Evolutionary conservation across 1,139 yeast genomes (phyloP), one percentile per base, ranked within the genome.

Genomic region (Geotrichum carabidarum): DNA sequence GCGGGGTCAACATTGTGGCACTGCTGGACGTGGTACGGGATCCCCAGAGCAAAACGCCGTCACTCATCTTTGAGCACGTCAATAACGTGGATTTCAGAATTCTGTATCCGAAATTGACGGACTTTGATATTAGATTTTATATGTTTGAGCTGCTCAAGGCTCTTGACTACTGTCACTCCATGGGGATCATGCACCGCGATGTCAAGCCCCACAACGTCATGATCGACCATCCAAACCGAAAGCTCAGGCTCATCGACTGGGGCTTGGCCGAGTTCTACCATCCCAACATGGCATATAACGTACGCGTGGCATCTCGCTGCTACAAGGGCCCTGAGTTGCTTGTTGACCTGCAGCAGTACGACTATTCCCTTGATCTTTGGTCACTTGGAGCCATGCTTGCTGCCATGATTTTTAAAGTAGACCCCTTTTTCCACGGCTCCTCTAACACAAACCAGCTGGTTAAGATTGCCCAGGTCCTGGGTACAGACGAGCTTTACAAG

Each of bases 141-240:
- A 90, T 93, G 81, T 83, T 78, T 63, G 96, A 93, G 73, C 78
- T 94, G 60, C 78, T 94, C 63, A 84, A 81, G 64, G 99, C 99
- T 0, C 78, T 94, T 59, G 97, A 94, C 71, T 94, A 81, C 70
- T 86, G 94, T 48, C 99, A 94, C 72, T 88, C 96, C 6, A 89
- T 88, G 89, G 99, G 99, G 43, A 91, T 94, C 60, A 94, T 94
- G 88, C 99, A 94, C 72, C 78, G 99, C 69, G 99, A 94, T 71
- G 99, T 94, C 59, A 94, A 94, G 71, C 99, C 99, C 32, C 98
- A 94, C 69, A 94, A 94, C 68, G 94, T 94, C 48, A 93, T 94
- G 97, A 94, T 94, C 66, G 99, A 94, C 70, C 98, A 93, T 62
- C 81, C 81, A 54, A 77, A 78, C 62, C 80, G 81, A 64, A 75